Evolutionary conservation across 306 rosid species (phyloP).

Genomic region (Pterocarpus santalinus): DNA sequence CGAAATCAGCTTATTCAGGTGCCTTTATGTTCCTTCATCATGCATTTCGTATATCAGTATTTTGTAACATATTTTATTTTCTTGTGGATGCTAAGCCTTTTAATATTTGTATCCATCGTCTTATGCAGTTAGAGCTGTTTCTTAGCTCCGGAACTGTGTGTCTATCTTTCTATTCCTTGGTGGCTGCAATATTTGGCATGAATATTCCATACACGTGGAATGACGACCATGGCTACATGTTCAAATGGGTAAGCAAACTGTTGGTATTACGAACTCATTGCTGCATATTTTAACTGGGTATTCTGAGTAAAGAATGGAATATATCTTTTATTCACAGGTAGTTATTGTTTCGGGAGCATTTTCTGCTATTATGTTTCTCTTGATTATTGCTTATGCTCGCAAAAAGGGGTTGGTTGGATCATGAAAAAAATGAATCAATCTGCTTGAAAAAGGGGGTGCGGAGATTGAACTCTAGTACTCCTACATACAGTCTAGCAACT

Average conservation of each 20-base stretch:
- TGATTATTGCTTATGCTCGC: slow-evolving; percentile 68
- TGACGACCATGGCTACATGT: slow-evolving; percentile 56
- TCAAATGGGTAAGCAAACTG: slow-evolving; percentile 79
- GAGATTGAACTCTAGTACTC: slow-evolving; percentile 29
- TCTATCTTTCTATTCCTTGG: slow-evolving; percentile 71
- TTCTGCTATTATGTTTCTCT: slow-evolving; percentile 53
- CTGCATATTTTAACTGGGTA: slow-evolving; percentile 18
- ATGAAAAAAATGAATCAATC: slow-evolving; percentile 45
- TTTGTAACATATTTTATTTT: slow-evolving; percentile 13
- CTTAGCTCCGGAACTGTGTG: slow-evolving; percentile 85
- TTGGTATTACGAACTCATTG: not conserved
- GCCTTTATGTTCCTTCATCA: slow-evolving; percentile 33
- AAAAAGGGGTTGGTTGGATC: slow-evolving; percentile 82
- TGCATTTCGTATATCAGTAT: slow-evolving; percentile 6
- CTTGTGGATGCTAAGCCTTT: slow-evolving; percentile 6
- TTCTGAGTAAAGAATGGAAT: slow-evolving; percentile 9
- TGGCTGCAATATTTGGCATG: slow-evolving; percentile 82
- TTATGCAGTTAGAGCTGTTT: slow-evolving; percentile 85
- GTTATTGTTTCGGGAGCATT: slow-evolving; percentile 52
- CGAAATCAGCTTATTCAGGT: slow-evolving; percentile 89
- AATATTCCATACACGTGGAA: slow-evolving; percentile 91
- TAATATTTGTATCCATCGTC: slow-evolving; percentile 7
- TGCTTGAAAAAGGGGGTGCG: slow-evolving; percentile 28
- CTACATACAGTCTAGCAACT: not conserved
- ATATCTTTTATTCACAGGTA: slow-evolving; percentile 62